Base-by-base conservation (phyloP, 1,284 basidiomycete species). In the Trichosporon faecale region DNA sequence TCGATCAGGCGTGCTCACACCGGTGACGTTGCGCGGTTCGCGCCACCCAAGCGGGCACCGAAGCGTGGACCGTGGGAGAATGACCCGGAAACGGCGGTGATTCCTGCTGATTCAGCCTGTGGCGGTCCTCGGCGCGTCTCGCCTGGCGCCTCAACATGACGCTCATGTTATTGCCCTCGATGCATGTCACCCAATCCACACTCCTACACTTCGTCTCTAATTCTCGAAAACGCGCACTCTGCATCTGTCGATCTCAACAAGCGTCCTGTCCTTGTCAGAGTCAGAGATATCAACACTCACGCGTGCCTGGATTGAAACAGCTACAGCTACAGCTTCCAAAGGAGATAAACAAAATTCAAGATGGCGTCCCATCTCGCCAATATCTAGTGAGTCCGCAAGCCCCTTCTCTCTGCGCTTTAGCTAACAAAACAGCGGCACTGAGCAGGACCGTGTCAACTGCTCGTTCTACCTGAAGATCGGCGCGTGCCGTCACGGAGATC, bases 401-500 rank as follows among this genome's bases (percentile, higher is more conserved):
- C 18, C 46, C 37, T 27, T 29, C 35, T 21, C 21, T n/a, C 8
- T 33, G 35, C 9, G 29, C 21, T 3, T 11, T 35, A 23, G 46
- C 70, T 73, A 64, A 71, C 72, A 49, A 3, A n/a, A 21, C 73
- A 84, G 83, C 68, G 83, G 83, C 55, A 84, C 83, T 3, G 83
- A 84, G 70, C 83, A 84, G 70, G 83, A 84, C 70, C 77, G 83
- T 57, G 82, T 84, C 63, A 84, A 84, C 74, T 84, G 83, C 75
- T 83, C 83, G 2, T 84, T 84, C 77, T 84, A 84, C 78, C 79
- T 83, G 70, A 84, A 84, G 77, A 84, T 83, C 66, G 82, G 81
- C 40, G 82, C 83, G 16, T 83, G 82, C 69, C 69, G 82, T 73
- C 82, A 84, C 73, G 83, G 83, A 29, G 82, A 83, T 67, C 75